Percentiles rank a stretch among this genome's conserved stretches.
Evolutionary conservation across 805 yeast species (phyloP).

Genomic region (Middelhovenomyces tepae): DNA sequence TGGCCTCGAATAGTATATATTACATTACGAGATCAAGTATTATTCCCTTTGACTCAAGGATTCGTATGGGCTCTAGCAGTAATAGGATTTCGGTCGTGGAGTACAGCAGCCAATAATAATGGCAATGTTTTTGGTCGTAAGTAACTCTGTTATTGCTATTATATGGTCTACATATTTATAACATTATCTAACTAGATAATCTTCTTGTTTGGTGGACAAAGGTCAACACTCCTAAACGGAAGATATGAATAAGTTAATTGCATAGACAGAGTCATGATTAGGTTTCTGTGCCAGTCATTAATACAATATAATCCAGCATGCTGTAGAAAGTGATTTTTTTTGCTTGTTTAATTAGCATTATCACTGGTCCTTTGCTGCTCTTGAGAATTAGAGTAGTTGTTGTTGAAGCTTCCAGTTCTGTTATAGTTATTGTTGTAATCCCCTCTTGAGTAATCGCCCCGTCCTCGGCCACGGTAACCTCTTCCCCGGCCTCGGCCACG

Average conservation of each 20-base stretch:
- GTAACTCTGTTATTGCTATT: not conserved
- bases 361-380: not conserved
- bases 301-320: not conserved
- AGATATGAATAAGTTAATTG: conserved; percentile 3
- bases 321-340: conserved; percentile 1
- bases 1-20: conserved; percentile 18
- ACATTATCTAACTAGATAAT: not conserved
- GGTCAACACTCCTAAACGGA: conserved; percentile 5
- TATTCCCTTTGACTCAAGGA: conserved; percentile 28
- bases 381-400: not conserved
- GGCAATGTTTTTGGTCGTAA: conserved; percentile 3
- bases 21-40: conserved; percentile 26
- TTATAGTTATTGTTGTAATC: conserved; percentile 6
- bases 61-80: conserved; percentile 25
- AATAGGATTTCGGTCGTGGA: conserved; percentile 1
- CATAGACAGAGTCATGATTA: not conserved
- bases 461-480: conserved; percentile 38
- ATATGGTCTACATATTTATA: not conserved
- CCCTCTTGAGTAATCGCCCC: conserved; percentile 29
- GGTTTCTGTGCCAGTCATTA: not conserved
- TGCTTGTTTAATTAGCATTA: not conserved
- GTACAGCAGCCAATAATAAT: conserved; percentile 1
- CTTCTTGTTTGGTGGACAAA: conserved; percentile 11
- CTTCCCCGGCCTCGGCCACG: conserved; percentile 47
- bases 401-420: not conserved